A percentile compares a stretch with the other conserved stretches of the same genome.
phyloP scores from a whole-genome alignment of 139 green algal species.

The Tetradesmus obliquus region DNA sequence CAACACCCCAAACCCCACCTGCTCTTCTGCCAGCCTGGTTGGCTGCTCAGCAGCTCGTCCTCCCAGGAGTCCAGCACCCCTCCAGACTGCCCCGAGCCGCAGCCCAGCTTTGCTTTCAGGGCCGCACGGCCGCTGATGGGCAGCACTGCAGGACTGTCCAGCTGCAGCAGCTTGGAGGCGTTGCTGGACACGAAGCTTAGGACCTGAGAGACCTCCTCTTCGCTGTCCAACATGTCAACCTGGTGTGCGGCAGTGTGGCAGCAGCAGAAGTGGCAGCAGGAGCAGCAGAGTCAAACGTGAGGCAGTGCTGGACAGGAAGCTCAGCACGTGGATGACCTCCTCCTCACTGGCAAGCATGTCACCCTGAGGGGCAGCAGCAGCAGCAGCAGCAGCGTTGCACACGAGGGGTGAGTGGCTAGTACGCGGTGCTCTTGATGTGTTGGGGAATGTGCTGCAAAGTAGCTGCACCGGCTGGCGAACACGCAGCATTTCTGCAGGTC shows the following conservation, averaged over 20 bases:
- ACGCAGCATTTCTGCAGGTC: too few relatives aligned
- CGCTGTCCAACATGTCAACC: slow-evolving; percentile 79
- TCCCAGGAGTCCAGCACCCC: slow-evolving; percentile 51
- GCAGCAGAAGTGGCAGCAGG: not conserved
- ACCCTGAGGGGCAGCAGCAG: slow-evolving; percentile 4
- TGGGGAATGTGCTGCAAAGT: too few relatives aligned
- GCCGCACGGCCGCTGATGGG: slow-evolving; percentile 50
- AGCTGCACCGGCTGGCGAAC: too few relatives aligned
- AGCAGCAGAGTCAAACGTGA: not conserved
- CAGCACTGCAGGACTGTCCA: slow-evolving; percentile 49
- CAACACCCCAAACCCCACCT: not conserved
- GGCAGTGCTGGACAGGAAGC: slow-evolving; percentile 15
- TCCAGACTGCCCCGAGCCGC: not conserved
- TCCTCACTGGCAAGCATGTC: slow-evolving; percentile 79
- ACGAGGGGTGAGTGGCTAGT: not conserved
- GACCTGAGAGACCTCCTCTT: slow-evolving; percentile 81
- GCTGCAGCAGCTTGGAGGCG: slow-evolving; percentile 32
- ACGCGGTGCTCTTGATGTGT: too few relatives aligned
- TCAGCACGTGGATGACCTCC: slow-evolving; percentile 79
- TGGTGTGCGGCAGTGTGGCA: not conserved
- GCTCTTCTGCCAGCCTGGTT: slow-evolving; percentile 58
- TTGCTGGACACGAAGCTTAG: slow-evolving; percentile 20
- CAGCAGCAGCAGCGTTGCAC: not conserved
- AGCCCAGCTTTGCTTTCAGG: slow-evolving; percentile 60
- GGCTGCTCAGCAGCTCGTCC: slow-evolving; percentile 51